Conservation (phyloP, 1,284 basidiomycete genomes). For the Xerocomus nothofagi region DNA sequence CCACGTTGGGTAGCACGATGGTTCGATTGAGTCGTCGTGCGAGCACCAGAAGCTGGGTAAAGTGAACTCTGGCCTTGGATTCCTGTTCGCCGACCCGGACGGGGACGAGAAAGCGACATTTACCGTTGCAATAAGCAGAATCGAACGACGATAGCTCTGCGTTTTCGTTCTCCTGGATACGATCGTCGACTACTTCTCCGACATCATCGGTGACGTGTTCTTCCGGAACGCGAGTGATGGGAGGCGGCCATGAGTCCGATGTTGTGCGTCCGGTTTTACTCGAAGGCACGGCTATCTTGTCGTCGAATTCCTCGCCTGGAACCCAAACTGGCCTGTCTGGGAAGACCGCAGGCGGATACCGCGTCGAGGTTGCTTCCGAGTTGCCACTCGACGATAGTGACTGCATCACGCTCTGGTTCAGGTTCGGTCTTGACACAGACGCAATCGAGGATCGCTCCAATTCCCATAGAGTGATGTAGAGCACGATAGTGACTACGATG, state of each 20-base stretch:
- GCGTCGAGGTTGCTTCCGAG: background rate
- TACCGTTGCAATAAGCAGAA: constrained; percentile 7
- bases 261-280: background rate
- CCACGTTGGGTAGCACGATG: constrained; percentile 53
- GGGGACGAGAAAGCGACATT: constrained; percentile 49
- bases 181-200: background rate
- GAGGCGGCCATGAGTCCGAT: constrained; percentile 14
- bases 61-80: constrained; percentile 49
- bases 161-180: background rate
- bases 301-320: background rate
- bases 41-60: constrained; percentile 45
- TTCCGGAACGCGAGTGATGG: constrained; percentile 12
- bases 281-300: background rate
- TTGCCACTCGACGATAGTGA: background rate
- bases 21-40: constrained; percentile 46
- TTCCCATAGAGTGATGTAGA: constrained; percentile 28
- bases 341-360: background rate
- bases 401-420: background rate
- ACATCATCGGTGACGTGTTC: background rate
- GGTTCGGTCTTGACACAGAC: background rate
- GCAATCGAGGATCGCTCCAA: constrained; percentile 19
- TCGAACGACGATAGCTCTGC: constrained; percentile 10
- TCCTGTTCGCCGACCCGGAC: constrained; percentile 49
- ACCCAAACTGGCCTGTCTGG: background rate
- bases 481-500: constrained; percentile 26